Evolutionary conservation across 148 eudicot species (phyloP).

Genomic region (Beta vulgaris): DNA sequence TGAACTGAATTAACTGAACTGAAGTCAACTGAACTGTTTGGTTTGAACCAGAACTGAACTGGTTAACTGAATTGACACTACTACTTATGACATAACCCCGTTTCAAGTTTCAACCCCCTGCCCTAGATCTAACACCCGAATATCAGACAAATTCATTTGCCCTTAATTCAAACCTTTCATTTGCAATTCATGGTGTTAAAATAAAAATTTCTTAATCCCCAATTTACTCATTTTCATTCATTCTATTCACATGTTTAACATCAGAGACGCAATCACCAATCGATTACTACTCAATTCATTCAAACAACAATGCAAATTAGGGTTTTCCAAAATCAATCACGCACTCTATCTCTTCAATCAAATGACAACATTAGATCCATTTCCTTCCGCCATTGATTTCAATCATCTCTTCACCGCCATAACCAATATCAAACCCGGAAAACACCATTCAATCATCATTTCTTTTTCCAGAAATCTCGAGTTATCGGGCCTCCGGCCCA

Average conservation of each 20-base stretch:
- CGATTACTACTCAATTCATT: background rate
- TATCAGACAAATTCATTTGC: too few species aligned
- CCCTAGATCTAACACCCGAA: background rate
- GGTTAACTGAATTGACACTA: too few species aligned
- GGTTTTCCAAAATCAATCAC: background rate
- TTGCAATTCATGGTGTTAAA: background rate
- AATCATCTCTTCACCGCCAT: background rate
- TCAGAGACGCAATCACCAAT: too few species aligned
- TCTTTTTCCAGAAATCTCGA: background rate
- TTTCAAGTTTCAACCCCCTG: background rate
- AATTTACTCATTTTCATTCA: too few species aligned
- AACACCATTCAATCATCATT: background rate
- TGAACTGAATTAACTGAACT: too few species aligned
- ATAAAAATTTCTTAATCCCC: background rate
- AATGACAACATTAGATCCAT: background rate
- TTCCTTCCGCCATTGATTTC: background rate
- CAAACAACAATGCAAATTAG: slow-evolving; percentile 3
- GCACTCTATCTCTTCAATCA: background rate
- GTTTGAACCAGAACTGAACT: too few species aligned
- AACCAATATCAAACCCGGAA: slow-evolving; percentile 1
- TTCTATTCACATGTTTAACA: background rate
- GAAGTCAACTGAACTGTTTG: too few species aligned
- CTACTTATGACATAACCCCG: too few species aligned
- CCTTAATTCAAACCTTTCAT: background rate
- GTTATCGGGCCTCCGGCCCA: background rate